Base-by-base conservation (phyloP, 176 grass and related monocot species). In the Triticum turgidum region DNA sequence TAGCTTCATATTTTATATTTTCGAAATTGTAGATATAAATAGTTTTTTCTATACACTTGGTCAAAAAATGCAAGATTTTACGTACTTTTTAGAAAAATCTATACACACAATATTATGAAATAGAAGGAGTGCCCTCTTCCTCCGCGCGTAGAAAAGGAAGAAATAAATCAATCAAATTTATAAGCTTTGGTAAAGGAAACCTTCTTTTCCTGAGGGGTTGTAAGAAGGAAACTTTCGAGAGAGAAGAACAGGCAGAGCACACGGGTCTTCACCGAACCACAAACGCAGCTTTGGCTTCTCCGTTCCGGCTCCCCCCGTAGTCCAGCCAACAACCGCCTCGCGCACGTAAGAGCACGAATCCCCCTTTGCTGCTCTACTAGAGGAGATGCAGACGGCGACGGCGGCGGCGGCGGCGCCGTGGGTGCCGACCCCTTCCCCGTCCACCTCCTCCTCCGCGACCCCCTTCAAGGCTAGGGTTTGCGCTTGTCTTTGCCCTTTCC, bases 321-420 rank as follows among this genome's bases (percentile, higher is more conserved):
- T 51, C 61, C 61, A 47, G 62, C 25, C 17, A 33, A 49, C 61
- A 8, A 7, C 69, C 22, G 37, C 73, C 44, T 9, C 73, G 37
- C 56, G 27, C 82, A 51, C 71, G 61, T 63, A n/a, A 10, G 68
- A 70, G 42, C n/a, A 49, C 42, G 72, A 77, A 54, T 30, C 45
- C 44, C 18, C 61, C 54, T 64, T 24, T 33, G 62, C 64, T 77
- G 61, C 64, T 77, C 73, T 25, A 52, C 73, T 25, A 52, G 68
- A 78, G 64, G 37, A 59, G 66, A 97, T 96, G 94, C 94, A 94
- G 51, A 74, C 91, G 32, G 81, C 88, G 27, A 86, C 91, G 54
- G 65, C 81, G 24, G 88, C 89, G 4, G 84, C 39, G 56, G 80
- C 80, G 3, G 83, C 39, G 69, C 81, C 84, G 34, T 86, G 83